phyloP scores from a whole-genome alignment of 2,329 filamentous ascomycete genomes.

The Diplodia scrobiculata region DNA sequence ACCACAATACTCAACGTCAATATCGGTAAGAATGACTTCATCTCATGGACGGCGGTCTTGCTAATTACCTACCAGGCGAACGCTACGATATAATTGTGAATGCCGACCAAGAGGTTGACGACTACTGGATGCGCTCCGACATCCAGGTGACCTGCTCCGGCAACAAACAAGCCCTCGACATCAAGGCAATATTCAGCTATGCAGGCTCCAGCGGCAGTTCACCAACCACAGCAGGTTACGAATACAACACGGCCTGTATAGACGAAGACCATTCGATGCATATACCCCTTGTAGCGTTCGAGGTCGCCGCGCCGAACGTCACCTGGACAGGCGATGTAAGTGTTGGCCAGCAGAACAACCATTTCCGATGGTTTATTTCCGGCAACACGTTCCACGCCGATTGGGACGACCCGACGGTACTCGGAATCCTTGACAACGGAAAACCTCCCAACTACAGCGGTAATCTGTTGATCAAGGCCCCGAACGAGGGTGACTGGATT shows the following conservation, averaged over 20 bases:
- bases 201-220: constrained; percentile 36
- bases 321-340: constrained; percentile 35
- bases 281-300: constrained; percentile 39
- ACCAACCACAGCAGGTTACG: constrained; percentile 42
- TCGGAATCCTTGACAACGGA: constrained; percentile 41
- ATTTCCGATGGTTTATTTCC: constrained; percentile 49
- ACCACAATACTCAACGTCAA: constrained; percentile 43
- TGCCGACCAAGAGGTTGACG: constrained; percentile 38
- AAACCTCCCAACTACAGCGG: constrained; percentile 40
- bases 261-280: constrained; percentile 45
- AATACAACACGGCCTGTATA: constrained; percentile 42
- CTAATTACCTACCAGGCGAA: constrained; percentile 37
- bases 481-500: constrained; percentile 17
- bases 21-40: constrained; percentile 39
- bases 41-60: constrained; percentile 37
- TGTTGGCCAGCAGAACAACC: constrained; percentile 38
- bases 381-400: constrained; percentile 45
- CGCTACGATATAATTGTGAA: constrained; percentile 47
- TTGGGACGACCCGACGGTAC: constrained; percentile 46
- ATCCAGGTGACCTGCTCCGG: constrained; percentile 46
- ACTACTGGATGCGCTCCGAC: constrained; percentile 46
- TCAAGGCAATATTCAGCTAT: constrained; percentile 46
- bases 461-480: constrained; percentile 30
- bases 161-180: constrained; percentile 41
- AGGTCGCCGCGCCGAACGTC: constrained; percentile 34